Percentiles rank a stretch among this genome's conserved stretches.
These are phyloP conservation scores for Ogataea chonburiensis DNA, from an alignment of 805 yeast genomes.

Conservation along the genomic window DNA sequence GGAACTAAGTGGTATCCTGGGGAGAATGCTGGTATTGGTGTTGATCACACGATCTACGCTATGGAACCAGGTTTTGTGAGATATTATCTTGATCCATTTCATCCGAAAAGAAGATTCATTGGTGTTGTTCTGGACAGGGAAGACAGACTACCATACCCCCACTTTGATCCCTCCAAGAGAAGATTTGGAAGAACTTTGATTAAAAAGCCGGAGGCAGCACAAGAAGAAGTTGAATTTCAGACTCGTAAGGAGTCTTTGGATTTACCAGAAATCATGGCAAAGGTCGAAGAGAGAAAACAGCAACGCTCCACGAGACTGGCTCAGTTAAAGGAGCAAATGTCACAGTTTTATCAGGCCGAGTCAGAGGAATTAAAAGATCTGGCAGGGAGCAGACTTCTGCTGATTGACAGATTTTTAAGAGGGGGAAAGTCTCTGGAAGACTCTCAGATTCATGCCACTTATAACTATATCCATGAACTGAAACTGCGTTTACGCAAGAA, in stretches of 20 bases:
- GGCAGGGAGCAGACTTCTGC: conserved; percentile 53
- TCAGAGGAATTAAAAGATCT: conserved; percentile 30
- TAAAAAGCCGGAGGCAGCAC: conserved; percentile 48
- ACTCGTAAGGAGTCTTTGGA: conserved; percentile 65
- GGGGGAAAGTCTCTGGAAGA: conserved; percentile 59
- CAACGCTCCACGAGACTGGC: conserved; percentile 35
- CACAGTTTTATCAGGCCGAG: conserved; percentile 24
- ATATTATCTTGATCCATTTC: conserved; percentile 92
- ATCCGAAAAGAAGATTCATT: conserved; percentile 85
- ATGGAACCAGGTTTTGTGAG: conserved; percentile 90
- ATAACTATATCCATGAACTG: conserved; percentile 44
- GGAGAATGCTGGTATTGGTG: conserved; percentile 84
- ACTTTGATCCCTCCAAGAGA: conserved; percentile 84
- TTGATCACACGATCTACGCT: conserved; percentile 91
- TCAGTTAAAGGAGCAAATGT: conserved; percentile 34
- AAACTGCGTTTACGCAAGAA: conserved; percentile 40
- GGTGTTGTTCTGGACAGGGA: conserved; percentile 78
- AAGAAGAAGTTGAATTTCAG: conserved; percentile 57
- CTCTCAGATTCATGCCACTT: conserved; percentile 59
- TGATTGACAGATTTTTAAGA: conserved; percentile 51
- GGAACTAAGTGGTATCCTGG: conserved; percentile 96
- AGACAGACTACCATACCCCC: conserved; percentile 76
- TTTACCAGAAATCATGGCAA: conserved; percentile 49
- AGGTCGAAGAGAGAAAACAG: conserved; percentile 40
- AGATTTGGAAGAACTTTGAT: conserved; percentile 73